Percentiles rank a stretch among this genome's conserved stretches.
These are phyloP conservation scores for Talaromyces islandicus DNA, from an alignment of 2,329 filamentous ascomycete genomes.

Conservation along the genomic window DNA sequence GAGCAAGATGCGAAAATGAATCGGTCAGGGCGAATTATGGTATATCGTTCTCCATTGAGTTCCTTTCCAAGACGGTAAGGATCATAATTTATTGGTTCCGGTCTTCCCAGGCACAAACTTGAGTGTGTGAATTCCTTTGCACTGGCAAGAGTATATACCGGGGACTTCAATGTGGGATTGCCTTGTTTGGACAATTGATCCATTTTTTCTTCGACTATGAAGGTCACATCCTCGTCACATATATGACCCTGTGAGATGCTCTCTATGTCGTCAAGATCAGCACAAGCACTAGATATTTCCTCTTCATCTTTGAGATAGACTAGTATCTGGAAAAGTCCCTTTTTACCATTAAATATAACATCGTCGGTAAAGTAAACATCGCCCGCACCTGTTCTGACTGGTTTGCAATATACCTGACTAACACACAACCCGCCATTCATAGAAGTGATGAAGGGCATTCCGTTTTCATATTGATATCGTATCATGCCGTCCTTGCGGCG, in stretches of 20 bases:
- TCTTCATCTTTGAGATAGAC: slow-evolving; percentile 16
- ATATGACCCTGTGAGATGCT: neutral
- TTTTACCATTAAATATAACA: slow-evolving; percentile 20
- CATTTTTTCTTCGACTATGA: neutral
- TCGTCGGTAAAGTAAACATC: slow-evolving; percentile 27
- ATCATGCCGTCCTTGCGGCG: slow-evolving; percentile 24
- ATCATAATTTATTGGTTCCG: slow-evolving; percentile 24
- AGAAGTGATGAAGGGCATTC: slow-evolving; percentile 23
- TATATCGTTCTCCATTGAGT: slow-evolving; percentile 18
- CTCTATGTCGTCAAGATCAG: neutral
- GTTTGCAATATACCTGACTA: slow-evolving; percentile 28
- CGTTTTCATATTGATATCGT: slow-evolving; percentile 21
- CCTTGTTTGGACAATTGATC: neutral
- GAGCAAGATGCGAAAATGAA: slow-evolving; percentile 29
- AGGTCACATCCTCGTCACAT: neutral
- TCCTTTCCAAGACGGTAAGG: slow-evolving; percentile 18
- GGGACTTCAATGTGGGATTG: neutral
- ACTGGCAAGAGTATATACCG: slow-evolving; percentile 19
- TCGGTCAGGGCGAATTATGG: slow-evolving; percentile 27
- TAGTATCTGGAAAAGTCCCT: slow-evolving; percentile 26
- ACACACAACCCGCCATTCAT: slow-evolving; percentile 25
- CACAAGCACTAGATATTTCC: neutral
- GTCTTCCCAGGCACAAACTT: slow-evolving; percentile 21
- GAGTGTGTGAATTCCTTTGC: slow-evolving; percentile 24
- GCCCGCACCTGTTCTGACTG: neutral